Evolutionary conservation across 2,329 filamentous ascomycete genomes (phyloP).

Genomic region (Penicillium sp.): DNA sequence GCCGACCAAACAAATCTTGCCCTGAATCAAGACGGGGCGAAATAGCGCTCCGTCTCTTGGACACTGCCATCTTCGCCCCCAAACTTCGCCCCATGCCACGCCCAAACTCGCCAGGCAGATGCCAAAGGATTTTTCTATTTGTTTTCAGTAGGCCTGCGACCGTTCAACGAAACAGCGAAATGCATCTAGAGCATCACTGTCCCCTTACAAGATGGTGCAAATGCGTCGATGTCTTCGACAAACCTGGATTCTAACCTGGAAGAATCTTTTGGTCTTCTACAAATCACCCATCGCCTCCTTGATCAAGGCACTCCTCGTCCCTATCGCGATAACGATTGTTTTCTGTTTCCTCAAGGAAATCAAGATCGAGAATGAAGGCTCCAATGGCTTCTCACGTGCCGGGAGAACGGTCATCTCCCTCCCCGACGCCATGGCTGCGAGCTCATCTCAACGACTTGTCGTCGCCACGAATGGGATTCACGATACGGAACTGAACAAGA

Average conservation of each 20-base stretch:
- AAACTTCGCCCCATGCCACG: not conserved
- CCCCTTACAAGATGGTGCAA: not conserved
- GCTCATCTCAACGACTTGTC: not conserved
- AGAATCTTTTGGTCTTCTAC: constrained; percentile 7
- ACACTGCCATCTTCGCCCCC: not conserved
- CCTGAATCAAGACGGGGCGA: not conserved
- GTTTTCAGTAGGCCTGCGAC: not conserved
- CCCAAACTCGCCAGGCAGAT: not conserved
- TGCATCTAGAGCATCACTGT: not conserved
- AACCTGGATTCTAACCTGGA: constrained; percentile 3
- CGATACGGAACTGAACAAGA: not conserved
- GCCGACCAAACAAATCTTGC: not conserved
- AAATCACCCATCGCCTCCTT: constrained; percentile 4
- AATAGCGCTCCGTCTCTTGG: too few species aligned
- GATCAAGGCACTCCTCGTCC: constrained; percentile 5
- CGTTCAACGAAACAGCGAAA: not conserved
- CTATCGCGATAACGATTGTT: constrained; percentile 1
- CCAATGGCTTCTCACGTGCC: not conserved
- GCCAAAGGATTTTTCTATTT: not conserved
- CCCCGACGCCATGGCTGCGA: not conserved
- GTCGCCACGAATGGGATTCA: constrained; percentile 8
- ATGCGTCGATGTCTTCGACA: not conserved
- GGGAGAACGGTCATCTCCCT: not conserved
- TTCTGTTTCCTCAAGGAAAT: constrained; percentile 1
- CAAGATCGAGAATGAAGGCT: not conserved